Percentiles rank a stretch among this genome's conserved stretches.
Conservation (phyloP, 768 basidiomycete genomes). For the Kwoniella mangroviensis region DNA sequence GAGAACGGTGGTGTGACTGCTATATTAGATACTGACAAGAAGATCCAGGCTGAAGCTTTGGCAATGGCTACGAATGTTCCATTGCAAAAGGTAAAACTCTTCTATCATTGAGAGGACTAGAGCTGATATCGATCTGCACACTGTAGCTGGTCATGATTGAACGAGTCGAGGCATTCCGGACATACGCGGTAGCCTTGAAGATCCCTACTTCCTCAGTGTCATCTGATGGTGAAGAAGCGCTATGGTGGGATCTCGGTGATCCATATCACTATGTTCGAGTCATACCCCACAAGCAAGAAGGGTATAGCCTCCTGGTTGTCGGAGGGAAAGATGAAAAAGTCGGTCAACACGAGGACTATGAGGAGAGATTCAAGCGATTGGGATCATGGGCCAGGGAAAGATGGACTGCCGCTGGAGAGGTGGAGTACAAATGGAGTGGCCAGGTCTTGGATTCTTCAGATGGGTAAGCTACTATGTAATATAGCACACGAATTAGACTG, state of each 20-base stretch:
- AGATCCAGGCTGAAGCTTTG: conserved; percentile 17
- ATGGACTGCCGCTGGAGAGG: conserved; percentile 22
- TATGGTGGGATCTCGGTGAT: conserved; percentile 39
- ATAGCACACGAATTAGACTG: background rate
- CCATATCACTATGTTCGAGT: conserved; percentile 38
- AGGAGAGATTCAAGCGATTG: conserved; percentile 31
- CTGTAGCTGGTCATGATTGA: conserved; percentile 36
- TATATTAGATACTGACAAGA: conserved; percentile 18
- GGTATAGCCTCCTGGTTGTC: conserved; percentile 35
- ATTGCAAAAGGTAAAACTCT: conserved; percentile 28
- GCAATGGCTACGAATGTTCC: conserved; percentile 41
- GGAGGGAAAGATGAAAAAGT: conserved; percentile 41
- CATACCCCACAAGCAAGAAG: conserved; percentile 34
- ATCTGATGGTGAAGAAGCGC: conserved; percentile 21
- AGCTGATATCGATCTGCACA: background rate
- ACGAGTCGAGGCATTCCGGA: conserved; percentile 30
- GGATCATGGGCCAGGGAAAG: conserved; percentile 33
- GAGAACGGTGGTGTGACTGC: conserved; percentile 22
- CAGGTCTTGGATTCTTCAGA: conserved; percentile 33
- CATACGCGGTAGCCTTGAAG: conserved; percentile 35
- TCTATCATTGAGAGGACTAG: background rate
- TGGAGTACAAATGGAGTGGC: conserved; percentile 37
- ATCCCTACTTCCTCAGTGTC: conserved; percentile 25
- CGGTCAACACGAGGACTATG: conserved; percentile 36
- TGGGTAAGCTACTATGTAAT: conserved; percentile 19